Percentiles rank a stretch among this genome's conserved stretches.
Conservation (phyloP, 2,329 filamentous ascomycete genomes). For the Pseudonectria foliicola region DNA sequence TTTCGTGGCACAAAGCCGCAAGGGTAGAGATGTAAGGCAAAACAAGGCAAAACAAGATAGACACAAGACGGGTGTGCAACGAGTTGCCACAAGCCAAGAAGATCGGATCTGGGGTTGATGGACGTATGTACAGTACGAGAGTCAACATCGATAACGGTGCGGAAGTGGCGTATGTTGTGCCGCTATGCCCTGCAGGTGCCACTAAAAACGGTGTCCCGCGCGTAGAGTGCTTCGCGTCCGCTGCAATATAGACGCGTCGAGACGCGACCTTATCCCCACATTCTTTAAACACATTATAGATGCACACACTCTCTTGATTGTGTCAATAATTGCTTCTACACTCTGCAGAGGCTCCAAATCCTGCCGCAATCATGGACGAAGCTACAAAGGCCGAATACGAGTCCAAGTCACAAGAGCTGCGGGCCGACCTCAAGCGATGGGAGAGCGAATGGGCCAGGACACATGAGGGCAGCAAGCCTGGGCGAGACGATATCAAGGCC, state of each 20-base stretch:
- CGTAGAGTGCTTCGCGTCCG: conserved; percentile 19
- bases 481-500: conserved; percentile 68
- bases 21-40: background rate
- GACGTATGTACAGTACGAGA: background rate
- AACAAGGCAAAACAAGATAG: background rate
- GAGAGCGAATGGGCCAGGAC: conserved; percentile 58
- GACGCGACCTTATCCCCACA: conserved; percentile 12
- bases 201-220: conserved; percentile 12
- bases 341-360: background rate
- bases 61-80: too few relatives aligned
- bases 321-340: background rate
- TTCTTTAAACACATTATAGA: conserved; percentile 6
- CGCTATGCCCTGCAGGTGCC: conserved; percentile 7
- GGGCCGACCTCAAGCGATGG: conserved; percentile 66
- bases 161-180: conserved; percentile 6
- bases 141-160: conserved; percentile 1
- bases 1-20: background rate
- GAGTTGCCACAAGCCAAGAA: too few relatives aligned
- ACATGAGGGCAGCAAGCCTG: conserved; percentile 62
- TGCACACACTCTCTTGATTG: background rate
- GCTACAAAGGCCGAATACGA: conserved; percentile 39
- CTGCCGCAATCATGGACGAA: conserved; percentile 37
- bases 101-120: too few relatives aligned
- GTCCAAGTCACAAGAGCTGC: conserved; percentile 45
- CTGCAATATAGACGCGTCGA: conserved; percentile 11